Percentiles rank a stretch among this genome's conserved stretches.
Conservation (phyloP, 768 basidiomycete species). For the Astraeus odoratus region DNA sequence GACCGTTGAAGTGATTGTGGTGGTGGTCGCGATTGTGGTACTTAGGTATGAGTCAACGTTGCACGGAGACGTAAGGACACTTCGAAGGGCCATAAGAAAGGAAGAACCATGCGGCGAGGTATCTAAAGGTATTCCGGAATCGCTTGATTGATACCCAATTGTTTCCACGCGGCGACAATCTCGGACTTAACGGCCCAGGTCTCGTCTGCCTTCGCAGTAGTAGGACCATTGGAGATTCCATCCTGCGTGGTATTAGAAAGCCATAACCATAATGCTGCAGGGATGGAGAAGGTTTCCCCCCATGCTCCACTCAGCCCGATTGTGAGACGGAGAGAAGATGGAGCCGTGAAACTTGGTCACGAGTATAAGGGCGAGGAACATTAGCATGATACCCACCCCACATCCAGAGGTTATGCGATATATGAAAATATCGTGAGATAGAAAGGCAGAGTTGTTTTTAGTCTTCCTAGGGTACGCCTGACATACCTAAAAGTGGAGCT, state of each 20-base stretch:
- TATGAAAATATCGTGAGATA: constrained; percentile 77
- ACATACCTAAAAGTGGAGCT: constrained; percentile 30
- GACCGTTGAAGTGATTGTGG: constrained; percentile 88
- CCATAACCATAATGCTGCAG: constrained; percentile 71
- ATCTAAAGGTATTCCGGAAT: constrained; percentile 80
- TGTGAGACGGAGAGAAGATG: constrained; percentile 71
- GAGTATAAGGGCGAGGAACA: constrained; percentile 69
- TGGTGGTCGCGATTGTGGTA: constrained; percentile 51
- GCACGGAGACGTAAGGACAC: background rate
- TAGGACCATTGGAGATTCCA: constrained; percentile 8
- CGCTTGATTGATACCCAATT: constrained; percentile 65
- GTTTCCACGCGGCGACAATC: constrained; percentile 64
- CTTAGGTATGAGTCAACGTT: background rate
- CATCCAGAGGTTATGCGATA: constrained; percentile 87
- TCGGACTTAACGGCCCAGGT: constrained; percentile 45
- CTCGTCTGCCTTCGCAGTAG: constrained; percentile 11
- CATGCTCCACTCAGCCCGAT: constrained; percentile 81
- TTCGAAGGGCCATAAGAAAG: constrained; percentile 90
- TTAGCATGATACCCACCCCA: constrained; percentile 68
- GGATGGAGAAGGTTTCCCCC: constrained; percentile 82
- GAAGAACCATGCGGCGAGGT: constrained; percentile 90
- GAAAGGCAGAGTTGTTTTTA: too few species aligned
- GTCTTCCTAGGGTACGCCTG: constrained; percentile 13
- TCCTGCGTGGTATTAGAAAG: constrained; percentile 50
- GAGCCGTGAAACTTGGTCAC: constrained; percentile 66